A percentile compares a stretch with the other conserved stretches of the same genome.
phyloP scores from a whole-genome alignment of 192 early-diverging fungal species.

The Umbelopsis sp. region DNA sequence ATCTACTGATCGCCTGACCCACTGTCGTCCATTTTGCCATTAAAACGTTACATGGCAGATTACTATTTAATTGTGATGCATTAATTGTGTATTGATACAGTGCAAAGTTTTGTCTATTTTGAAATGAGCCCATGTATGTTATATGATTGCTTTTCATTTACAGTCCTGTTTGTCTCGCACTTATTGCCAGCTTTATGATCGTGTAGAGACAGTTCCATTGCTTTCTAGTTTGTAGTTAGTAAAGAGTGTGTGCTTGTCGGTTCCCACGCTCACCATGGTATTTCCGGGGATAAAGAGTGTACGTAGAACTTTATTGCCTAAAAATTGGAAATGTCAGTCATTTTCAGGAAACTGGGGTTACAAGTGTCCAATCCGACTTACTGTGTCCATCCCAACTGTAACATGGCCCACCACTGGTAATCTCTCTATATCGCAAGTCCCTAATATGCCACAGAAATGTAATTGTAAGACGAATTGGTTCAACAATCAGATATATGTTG shows the following conservation, averaged over 20 bases:
- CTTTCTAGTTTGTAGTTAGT: neutral
- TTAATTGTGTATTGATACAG: too few species aligned
- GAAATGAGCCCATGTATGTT: too few species aligned
- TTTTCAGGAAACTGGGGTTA: neutral
- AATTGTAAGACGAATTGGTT: neutral
- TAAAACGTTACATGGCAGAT: too few species aligned
- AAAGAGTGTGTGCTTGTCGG: neutral
- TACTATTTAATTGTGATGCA: too few species aligned
- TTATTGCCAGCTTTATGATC: neutral
- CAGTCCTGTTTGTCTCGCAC: neutral
- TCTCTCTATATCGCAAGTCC: neutral
- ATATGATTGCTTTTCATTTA: neutral
- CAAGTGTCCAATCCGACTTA: neutral
- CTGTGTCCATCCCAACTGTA: constrained; percentile 10
- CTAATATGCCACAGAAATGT: neutral
- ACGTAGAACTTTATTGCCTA: neutral
- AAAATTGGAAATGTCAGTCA: neutral
- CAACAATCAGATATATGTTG: neutral
- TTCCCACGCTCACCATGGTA: neutral
- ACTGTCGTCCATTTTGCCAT: too few species aligned
- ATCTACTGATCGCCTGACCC: neutral
- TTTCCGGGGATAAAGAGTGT: neutral
- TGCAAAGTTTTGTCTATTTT: too few species aligned
- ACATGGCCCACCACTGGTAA: neutral
- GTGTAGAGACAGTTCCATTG: neutral